Evolutionary conservation across 805 yeast genomes (phyloP), one percentile per base, ranked within the genome.

Genomic region (Barnettozyma vustinii): DNA sequence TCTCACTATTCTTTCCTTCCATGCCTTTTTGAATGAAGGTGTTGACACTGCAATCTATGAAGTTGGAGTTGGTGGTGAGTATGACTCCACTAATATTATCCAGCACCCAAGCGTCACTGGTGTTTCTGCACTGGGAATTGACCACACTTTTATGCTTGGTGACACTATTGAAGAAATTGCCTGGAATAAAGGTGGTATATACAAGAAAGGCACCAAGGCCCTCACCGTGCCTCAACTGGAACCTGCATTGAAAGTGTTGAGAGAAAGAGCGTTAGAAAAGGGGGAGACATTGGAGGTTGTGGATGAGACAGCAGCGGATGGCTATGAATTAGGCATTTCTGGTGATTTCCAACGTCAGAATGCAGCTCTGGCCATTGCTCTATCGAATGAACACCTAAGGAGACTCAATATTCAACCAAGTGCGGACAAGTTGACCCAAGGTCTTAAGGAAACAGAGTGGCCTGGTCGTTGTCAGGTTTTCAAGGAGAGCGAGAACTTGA

Each of bases 41-140:
- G 91, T 94, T n/a, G 87, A 90, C 61, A 79, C 96, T 33, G 97
- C 98, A 12, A 84, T 94, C 36, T 90, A 87, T 62, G 99, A 94
- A 65, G 99, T 95, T 27, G 99, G 99, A 20, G 96, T 94, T 43
- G 99, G 99, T 26, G 99, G 99, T 7, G 95, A 87, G 62, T 89
- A 81, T 60, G 99, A 94, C 66, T 88, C 97, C n/a, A 94, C 99
- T 12, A 94, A 94, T 63, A 77, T 94, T 2, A 79, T 94, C 44
- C 80, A 75, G 40, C 69, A 73, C 40, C 98, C 99, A 18, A 77
- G 87, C 0, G 91, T 82, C 1, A 83, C 96, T 42, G 99, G 96
- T 36, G 84, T 94, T 16, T 71, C 94, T 2, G 77, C 92, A 6
- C 68, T 94, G 52, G 99, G 98, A 1, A 84, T 94, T 40, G 99